Evolutionary conservation across 352 stramenopile species (phyloP).

Genomic region (Phytophthora pisi): DNA sequence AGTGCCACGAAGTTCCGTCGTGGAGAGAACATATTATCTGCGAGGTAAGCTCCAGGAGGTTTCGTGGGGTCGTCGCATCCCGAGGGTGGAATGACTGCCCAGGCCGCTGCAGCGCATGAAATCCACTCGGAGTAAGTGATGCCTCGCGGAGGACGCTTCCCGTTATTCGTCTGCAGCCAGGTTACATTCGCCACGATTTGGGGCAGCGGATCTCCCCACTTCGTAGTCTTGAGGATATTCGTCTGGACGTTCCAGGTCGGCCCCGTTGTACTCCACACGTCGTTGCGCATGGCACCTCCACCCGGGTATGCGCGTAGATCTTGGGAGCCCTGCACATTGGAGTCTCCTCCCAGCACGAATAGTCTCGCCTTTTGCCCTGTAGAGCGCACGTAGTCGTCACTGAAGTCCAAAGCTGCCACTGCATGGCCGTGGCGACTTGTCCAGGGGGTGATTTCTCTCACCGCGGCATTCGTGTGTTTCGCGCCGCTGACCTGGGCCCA

Average conservation of each 20-base stretch:
- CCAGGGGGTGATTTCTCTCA: constrained; percentile 65
- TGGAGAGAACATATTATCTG: constrained; percentile 82
- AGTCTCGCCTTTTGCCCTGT: constrained; percentile 63
- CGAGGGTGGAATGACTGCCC: constrained; percentile 48
- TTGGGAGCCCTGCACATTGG: constrained; percentile 65
- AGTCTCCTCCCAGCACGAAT: constrained; percentile 76
- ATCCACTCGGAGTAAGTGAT: constrained; percentile 75
- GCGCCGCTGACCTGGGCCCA: constrained; percentile 74
- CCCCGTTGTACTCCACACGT: constrained; percentile 77
- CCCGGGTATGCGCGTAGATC: constrained; percentile 77
- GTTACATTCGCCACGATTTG: constrained; percentile 72
- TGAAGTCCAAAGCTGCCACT: constrained; percentile 64
- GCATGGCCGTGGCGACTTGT: constrained; percentile 67
- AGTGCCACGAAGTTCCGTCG: constrained; percentile 69
- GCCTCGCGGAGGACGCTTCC: constrained; percentile 60
- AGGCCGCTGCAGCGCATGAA: constrained; percentile 58
- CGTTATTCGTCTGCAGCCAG: constrained; percentile 78
- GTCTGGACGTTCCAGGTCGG: constrained; percentile 55
- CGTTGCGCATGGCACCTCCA: constrained; percentile 65
- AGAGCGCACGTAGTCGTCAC: constrained; percentile 41
- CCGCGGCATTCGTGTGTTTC: constrained; percentile 60
- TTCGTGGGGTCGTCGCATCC: constrained; percentile 66
- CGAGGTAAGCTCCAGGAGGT: constrained; percentile 66
- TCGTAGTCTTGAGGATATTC: constrained; percentile 70
- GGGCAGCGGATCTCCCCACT: constrained; percentile 71